phyloP scores from a whole-genome alignment of 1,284 basidiomycete genomes.

The Ceratobasidium sp. region DNA sequence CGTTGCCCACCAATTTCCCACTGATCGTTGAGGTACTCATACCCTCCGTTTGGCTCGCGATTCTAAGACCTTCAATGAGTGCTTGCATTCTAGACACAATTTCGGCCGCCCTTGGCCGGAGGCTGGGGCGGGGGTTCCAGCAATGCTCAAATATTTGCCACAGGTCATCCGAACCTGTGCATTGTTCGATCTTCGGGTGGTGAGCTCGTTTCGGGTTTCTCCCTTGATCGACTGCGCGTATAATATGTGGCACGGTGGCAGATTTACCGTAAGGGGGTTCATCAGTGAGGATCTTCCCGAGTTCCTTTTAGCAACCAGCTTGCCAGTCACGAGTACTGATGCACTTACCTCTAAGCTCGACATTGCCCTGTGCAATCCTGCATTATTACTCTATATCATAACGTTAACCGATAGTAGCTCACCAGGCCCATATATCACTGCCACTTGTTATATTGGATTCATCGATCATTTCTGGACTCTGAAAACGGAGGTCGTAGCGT shows the following conservation, averaged over 20 bases:
- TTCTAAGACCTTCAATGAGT: too few species aligned
- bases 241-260: conserved; percentile 9
- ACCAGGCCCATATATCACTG: conserved; percentile 43
- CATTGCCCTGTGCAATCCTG: conserved; percentile 24
- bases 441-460: conserved; percentile 20
- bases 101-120: too few species aligned
- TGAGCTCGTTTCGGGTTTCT: too few species aligned
- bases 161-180: too few species aligned
- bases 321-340: too few species aligned
- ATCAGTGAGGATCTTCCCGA: conserved; percentile 33
- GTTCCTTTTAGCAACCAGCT: background rate
- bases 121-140: too few species aligned
- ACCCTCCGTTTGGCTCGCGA: too few species aligned
- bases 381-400: background rate
- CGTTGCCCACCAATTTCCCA: too few species aligned
- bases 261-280: conserved; percentile 29
- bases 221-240: background rate
- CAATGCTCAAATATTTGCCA: too few species aligned
- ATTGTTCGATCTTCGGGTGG: too few species aligned
- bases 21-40: too few species aligned
- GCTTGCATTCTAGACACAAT: too few species aligned
- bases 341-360: conserved; percentile 20
- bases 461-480: conserved; percentile 38
- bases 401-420: background rate
- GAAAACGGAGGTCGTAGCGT: background rate